Evolutionary conservation across 768 basidiomycete genomes (phyloP).

Genomic region (Amanita exitialis): DNA sequence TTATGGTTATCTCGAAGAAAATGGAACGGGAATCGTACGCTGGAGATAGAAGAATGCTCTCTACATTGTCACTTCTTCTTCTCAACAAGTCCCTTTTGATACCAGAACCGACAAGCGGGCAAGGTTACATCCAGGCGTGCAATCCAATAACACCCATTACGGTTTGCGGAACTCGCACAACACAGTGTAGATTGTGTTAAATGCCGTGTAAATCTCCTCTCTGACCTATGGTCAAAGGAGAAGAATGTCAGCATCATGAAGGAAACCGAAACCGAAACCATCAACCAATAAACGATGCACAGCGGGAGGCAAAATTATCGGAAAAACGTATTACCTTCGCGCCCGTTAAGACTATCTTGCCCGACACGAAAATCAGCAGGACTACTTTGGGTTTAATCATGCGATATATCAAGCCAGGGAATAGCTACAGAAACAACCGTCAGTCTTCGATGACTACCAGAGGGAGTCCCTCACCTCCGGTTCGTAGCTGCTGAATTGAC

Average conservation of each 20-base stretch:
- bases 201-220: constrained; percentile 99
- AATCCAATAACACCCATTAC: constrained; percentile 19
- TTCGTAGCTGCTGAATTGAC: constrained; percentile 95
- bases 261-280: constrained; percentile 30
- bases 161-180: constrained; percentile 92
- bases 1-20: constrained; percentile 17
- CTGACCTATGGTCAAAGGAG: constrained; percentile 56
- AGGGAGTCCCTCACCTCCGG: constrained; percentile 64
- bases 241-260: constrained; percentile 31
- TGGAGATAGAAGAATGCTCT: constrained; percentile 21
- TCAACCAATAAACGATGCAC: constrained; percentile 15
- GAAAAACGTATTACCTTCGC: constrained; percentile 70
- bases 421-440: constrained; percentile 48
- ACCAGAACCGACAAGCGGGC: not conserved
- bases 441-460: not conserved
- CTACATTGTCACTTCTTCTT: constrained; percentile 32
- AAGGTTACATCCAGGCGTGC: not conserved
- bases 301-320: constrained; percentile 10
- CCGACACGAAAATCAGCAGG: constrained; percentile 95
- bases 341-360: constrained; percentile 97
- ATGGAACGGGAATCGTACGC: constrained; percentile 5
- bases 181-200: constrained; percentile 99
- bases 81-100: not conserved
- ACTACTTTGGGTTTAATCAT: constrained; percentile 99
- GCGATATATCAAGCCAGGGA: constrained; percentile 98